A percentile compares a stretch with the other conserved stretches of the same genome.
Conservation (phyloP, 495 filamentous ascomycete species). For the Pyrenula aspistea region DNA sequence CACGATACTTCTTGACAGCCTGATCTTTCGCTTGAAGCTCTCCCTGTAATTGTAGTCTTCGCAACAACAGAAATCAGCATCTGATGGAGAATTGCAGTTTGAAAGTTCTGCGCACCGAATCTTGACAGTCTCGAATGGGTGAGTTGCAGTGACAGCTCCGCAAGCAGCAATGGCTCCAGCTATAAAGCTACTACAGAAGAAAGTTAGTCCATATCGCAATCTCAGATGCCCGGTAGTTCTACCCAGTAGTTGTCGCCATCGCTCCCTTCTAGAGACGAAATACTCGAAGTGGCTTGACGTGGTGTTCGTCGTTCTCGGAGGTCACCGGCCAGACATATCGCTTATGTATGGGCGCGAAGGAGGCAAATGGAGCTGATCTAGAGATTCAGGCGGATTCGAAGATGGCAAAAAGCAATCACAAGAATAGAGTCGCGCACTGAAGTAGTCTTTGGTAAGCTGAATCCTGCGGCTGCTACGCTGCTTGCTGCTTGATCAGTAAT, state of each 20-base stretch:
- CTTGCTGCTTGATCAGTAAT: background rate
- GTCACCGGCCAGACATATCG: background rate
- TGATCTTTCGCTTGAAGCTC: slow-evolving; percentile 81
- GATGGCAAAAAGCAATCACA: too few species aligned
- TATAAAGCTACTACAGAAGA: slow-evolving; percentile 53
- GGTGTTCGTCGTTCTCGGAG: background rate
- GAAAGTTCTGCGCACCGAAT: slow-evolving; percentile 53
- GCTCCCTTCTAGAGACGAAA: background rate
- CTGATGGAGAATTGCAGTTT: background rate
- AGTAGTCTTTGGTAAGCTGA: too few species aligned
- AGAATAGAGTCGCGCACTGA: too few species aligned
- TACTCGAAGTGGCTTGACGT: background rate
- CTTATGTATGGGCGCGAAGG: background rate
- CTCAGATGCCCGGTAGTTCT: too few species aligned
- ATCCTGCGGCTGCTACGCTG: too few species aligned
- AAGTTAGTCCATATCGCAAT: too few species aligned
- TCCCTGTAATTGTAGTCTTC: slow-evolving; percentile 87
- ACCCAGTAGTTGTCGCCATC: background rate
- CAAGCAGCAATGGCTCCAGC: slow-evolving; percentile 94
- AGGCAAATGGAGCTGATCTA: too few species aligned
- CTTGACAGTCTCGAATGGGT: slow-evolving; percentile 98
- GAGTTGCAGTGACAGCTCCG: slow-evolving; percentile 93
- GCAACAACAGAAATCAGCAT: background rate
- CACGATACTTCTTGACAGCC: slow-evolving; percentile 75
- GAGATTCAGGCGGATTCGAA: too few species aligned